Base-by-base conservation (phyloP, 768 basidiomycete genomes). In the Mycena filopes region DNA sequence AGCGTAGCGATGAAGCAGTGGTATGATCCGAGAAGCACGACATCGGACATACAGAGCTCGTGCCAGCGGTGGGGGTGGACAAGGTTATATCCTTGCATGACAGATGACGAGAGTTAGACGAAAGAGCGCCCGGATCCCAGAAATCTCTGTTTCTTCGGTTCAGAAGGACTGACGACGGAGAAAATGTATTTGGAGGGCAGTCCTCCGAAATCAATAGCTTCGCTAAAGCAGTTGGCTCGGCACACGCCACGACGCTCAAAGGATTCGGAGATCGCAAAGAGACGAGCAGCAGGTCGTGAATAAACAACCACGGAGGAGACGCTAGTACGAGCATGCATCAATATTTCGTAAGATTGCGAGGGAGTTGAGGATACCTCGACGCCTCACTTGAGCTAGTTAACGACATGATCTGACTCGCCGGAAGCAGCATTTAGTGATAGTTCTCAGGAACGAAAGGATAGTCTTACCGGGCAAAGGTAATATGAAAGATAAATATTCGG, bases 391-490 rank as follows among this genome's bases (percentile, higher is more conserved):
- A 66, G 59, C 43, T 55, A 63, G 43, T 56, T 59, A 28, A 66
- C 58, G 36, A 56, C 46, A 59, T 64, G 65, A 55, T 60, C 65
- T 70, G 57, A 43, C 46, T 65, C 57, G n/a, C n/a, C n/a, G 41
- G 41, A 58, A 48, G 53, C 45, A 63, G 13, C 9, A 33, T 38
- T 62, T 43, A 63, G 58, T 46, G 13, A 60, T 55, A 12, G 38
- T 56, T 55, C 36, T 23, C 51, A 56, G 54, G 63, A 46, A 62
- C 26, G 28, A 46, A 60, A 61, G 40, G 51, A 50, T 63, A 50
- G 46, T 68, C 71, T 70, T 75, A 91, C 91, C 91, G 85, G 86
- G 81, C 74, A 94, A 80, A 55, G 93, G 94, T 60, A 94, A 83
- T 25, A 96, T 86, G 12, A 89, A 84, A 43, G 90, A 84, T 61